phyloP scores from a whole-genome alignment of 2,329 filamentous ascomycete genomes.

The Pseudogymnoascus verrucosus region DNA sequence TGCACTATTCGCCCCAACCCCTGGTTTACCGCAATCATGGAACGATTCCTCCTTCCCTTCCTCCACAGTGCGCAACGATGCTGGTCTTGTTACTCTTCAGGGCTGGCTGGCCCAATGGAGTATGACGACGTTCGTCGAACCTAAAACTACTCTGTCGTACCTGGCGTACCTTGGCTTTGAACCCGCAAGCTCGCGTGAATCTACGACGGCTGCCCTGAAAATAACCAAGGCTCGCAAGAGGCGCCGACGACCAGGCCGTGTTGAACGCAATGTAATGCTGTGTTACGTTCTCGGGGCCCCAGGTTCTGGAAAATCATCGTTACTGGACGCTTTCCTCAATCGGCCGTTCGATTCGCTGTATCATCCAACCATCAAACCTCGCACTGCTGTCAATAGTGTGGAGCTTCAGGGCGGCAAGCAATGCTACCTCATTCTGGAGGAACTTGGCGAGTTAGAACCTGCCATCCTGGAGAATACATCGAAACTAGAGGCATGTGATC shows the following conservation, averaged over 20 bases:
- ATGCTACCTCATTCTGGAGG: slow-evolving; percentile 91
- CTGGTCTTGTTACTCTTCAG: slow-evolving; percentile 88
- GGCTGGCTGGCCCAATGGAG: slow-evolving; percentile 99
- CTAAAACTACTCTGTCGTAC: slow-evolving; percentile 91
- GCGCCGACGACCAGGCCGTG: slow-evolving; percentile 69
- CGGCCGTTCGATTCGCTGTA: slow-evolving; percentile 78
- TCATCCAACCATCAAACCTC: slow-evolving; percentile 89
- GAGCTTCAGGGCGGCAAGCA: slow-evolving; percentile 94
- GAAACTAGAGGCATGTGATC: slow-evolving; percentile 86
- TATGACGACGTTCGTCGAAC: slow-evolving; percentile 97
- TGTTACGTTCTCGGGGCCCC: slow-evolving; percentile 86
- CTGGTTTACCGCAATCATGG: slow-evolving; percentile 82
- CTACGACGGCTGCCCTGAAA: slow-evolving; percentile 77
- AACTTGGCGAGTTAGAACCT: slow-evolving; percentile 90
- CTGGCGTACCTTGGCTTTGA: slow-evolving; percentile 95
- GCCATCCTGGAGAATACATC: slow-evolving; percentile 87
- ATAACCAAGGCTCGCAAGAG: slow-evolving; percentile 87
- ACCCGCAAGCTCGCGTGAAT: slow-evolving; percentile 63
- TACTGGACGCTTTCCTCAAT: slow-evolving; percentile 86
- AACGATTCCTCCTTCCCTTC: slow-evolving; percentile 81
- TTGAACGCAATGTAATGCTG: slow-evolving; percentile 89
- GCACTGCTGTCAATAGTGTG: slow-evolving; percentile 89
- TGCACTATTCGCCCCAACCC: slow-evolving; percentile 85
- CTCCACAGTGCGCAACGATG: slow-evolving; percentile 90
- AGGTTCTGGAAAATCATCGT: slow-evolving; percentile 80